Evolutionary conservation across 2,329 filamentous ascomycete species (phyloP), one percentile per base, ranked within the genome.

Genomic region (Cordyceps pruinosa): DNA sequence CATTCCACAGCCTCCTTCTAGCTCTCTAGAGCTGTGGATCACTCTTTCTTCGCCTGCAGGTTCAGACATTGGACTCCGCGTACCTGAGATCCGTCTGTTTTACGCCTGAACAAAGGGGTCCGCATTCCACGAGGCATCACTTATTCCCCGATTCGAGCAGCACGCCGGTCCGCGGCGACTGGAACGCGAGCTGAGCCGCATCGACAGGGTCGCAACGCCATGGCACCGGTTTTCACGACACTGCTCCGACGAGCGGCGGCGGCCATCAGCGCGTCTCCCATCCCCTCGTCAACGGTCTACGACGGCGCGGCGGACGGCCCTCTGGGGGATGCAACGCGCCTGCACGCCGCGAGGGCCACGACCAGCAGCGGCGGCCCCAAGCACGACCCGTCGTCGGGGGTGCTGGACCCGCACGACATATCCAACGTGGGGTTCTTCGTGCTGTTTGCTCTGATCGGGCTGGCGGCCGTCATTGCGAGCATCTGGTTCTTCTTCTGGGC

Each of bases 401-500:
- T 78, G 13, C 75, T 82, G n/a, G 72, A 76, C 58, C 81, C 82
- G 1, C 70, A 77, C 39, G 65, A 79, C 58, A 83, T 85, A 71
- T 84, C 80, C 73, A 86, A 87, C 67, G 81, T 79, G 21, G 89
- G 85, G 58, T 84, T 96, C 65, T 89, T 97, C 68, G 86, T 87
- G 1, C 77, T 97, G 1, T 96, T 97, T 69, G 93, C 89, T 12
- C 71, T 97, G 19, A 84, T 97, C 53, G 90, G 89, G 34, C 85
- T 85, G 1, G 83, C 75, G 32, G 88, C 97, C 68, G 88, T 94
- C 25, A 59, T 89, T 4, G 82, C 78, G 0, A 83, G 80, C 25
- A 90, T 97, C 68, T 99, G 94, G 92, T 97, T 99, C 81, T 97
- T 99, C 81, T 96, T 96, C 80, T 95, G 90, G 88, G 93, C 93